Percentiles rank a stretch among this genome's conserved stretches.
These are phyloP conservation scores for Salvia rosmarinus DNA, from an alignment of 257 asterid species.

Conservation along the genomic window DNA sequence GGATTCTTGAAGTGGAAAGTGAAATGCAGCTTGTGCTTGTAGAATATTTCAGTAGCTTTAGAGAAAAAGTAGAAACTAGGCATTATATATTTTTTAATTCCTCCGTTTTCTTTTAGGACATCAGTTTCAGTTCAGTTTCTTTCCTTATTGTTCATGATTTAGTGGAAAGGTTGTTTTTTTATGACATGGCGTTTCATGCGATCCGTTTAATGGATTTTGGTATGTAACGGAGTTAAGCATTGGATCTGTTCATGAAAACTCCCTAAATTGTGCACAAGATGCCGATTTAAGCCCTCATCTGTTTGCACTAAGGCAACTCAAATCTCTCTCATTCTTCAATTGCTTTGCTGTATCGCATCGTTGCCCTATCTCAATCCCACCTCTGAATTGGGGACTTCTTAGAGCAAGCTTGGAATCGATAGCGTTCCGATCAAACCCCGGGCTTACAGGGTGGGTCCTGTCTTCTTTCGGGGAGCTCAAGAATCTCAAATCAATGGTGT, in stretches of 20 bases:
- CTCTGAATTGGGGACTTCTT: slow-evolving; percentile 58
- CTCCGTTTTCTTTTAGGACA: neutral
- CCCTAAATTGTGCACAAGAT: slow-evolving; percentile 66
- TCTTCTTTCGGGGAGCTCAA: slow-evolving; percentile 51
- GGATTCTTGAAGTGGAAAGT: slow-evolving; percentile 24
- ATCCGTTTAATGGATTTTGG: slow-evolving; percentile 79
- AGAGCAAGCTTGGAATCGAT: slow-evolving; percentile 56
- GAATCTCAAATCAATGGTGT: slow-evolving; percentile 71
- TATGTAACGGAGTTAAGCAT: slow-evolving; percentile 74
- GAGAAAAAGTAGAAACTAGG: neutral
- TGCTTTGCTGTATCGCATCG: slow-evolving; percentile 56
- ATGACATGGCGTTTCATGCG: slow-evolving; percentile 90
- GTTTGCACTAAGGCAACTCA: slow-evolving; percentile 63
- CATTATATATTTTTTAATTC: too few species aligned
- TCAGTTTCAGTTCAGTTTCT: neutral
- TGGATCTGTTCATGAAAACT: slow-evolving; percentile 92
- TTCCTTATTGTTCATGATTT: neutral
- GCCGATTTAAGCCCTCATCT: slow-evolving; percentile 51
- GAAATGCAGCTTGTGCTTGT: slow-evolving; percentile 19
- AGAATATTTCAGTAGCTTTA: slow-evolving; percentile 4
- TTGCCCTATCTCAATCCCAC: slow-evolving; percentile 52
- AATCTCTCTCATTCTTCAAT: slow-evolving; percentile 72
- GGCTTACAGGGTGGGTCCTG: slow-evolving; percentile 70
- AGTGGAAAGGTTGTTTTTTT: neutral
- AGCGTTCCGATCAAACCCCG: slow-evolving; percentile 75